Base-by-base conservation (phyloP, 768 basidiomycete genomes). In the Tricholoma flavovirens region DNA sequence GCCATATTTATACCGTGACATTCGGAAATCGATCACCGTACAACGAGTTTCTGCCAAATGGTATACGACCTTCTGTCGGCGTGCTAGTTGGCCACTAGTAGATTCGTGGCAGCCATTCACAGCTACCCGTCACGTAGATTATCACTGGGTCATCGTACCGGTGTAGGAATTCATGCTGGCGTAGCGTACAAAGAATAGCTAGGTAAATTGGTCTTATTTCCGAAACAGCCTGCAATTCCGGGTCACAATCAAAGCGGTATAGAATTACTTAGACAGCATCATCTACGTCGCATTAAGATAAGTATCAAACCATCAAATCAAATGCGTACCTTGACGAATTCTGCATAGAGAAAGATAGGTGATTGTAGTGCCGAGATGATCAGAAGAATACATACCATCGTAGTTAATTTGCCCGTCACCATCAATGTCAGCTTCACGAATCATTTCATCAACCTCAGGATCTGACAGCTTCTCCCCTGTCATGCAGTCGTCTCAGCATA, bases 351-450 rank as follows among this genome's bases (percentile, higher is more conserved):
- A 43, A 49, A 26, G 30, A 17, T 52, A 5, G 45, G 49, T 52
- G 30, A 52, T 53, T 58, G 22, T 26, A 57, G 19, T 56, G 55
- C 35, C 43, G 35, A 48, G 35, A 32, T 32, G 35, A 19, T 52
- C 17, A 26, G 59, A 19, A 61, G 43, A 36, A 17, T 19, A 7
- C 80, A 55, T 57, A 87, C 88, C 88, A 1, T 89, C 85, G 67
- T 90, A 93, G 73, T 90, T 88, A 74, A 91, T 90, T 74, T 92
- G 90, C n/a, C 92, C 92, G 69, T 93, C 91, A 51, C 94, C 93
- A 66, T 97, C 92, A 51, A 92, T 80, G 68, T 97, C 93, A 55
- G 93, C 94, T 74, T 97, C 94, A 54, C 93, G 86, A 69, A 97
- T 97, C 93, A 97, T 95, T 78, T 95, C 93, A 58, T 92, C 89